Conservation (phyloP, 768 basidiomycete genomes). For the Suillus lakei region DNA sequence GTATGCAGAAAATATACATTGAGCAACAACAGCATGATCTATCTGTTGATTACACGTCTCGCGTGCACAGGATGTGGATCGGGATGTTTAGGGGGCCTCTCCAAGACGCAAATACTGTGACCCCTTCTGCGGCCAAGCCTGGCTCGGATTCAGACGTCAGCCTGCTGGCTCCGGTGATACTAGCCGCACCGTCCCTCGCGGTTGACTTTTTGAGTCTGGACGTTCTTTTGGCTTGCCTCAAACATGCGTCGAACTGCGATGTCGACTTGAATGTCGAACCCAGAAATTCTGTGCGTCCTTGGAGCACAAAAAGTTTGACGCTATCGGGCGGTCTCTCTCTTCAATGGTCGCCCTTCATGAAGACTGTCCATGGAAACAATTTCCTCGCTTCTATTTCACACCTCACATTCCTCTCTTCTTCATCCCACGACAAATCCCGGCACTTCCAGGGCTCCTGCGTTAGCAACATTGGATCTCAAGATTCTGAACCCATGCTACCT, state of each 20-base stretch:
- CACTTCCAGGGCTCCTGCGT: neutral
- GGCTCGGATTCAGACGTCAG: slow-evolving; percentile 23
- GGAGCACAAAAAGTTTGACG: slow-evolving; percentile 25
- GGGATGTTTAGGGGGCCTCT: slow-evolving; percentile 24
- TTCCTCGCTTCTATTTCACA: slow-evolving; percentile 45
- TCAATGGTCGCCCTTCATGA: slow-evolving; percentile 39
- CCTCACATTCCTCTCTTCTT: slow-evolving; percentile 33
- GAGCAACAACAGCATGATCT: slow-evolving; percentile 24
- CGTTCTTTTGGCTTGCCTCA: slow-evolving; percentile 39
- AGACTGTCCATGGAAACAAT: slow-evolving; percentile 31
- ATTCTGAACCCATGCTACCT: neutral
- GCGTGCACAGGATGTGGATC: slow-evolving; percentile 42
- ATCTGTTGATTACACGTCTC: slow-evolving; percentile 35
- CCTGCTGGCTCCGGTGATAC: slow-evolving; percentile 11
- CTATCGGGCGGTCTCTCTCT: slow-evolving; percentile 32
- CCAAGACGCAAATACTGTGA: slow-evolving; percentile 13
- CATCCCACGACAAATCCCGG: neutral
- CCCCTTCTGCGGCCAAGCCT: neutral
- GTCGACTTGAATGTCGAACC: neutral
- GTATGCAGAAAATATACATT: slow-evolving; percentile 25
- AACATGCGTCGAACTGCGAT: slow-evolving; percentile 3
- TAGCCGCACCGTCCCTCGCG: slow-evolving; percentile 27
- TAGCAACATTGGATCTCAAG: neutral
- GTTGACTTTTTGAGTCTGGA: slow-evolving; percentile 35
- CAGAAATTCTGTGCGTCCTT: slow-evolving; percentile 31